phyloP scores from a whole-genome alignment of 1,284 basidiomycete species.

The Ganoderma lucidum region DNA sequence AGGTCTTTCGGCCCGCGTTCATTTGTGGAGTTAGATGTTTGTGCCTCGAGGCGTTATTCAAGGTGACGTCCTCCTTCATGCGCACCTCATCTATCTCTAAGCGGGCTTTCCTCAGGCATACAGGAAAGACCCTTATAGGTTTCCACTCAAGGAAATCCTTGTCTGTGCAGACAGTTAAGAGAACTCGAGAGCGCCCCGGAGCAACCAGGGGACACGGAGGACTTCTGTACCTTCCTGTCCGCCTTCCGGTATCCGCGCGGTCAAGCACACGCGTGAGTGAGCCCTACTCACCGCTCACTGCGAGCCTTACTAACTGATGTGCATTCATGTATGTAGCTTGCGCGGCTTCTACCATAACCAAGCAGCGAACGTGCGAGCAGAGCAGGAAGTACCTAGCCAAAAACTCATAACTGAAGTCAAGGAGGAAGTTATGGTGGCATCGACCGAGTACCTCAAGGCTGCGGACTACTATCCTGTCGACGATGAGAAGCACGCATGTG shows the following conservation, averaged over 20 bases:
- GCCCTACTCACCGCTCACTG: too few relatives aligned
- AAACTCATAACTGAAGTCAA: neutral
- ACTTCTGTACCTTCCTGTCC: slow-evolving; percentile 40
- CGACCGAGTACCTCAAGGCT: slow-evolving; percentile 39
- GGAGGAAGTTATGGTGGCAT: neutral
- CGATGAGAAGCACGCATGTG: slow-evolving; percentile 42
- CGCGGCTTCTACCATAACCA: slow-evolving; percentile 17
- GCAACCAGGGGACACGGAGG: slow-evolving; percentile 10
- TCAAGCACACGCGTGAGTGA: slow-evolving; percentile 46
- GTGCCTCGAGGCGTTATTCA: neutral
- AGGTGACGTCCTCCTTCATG: slow-evolving; percentile 2
- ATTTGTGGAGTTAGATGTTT: neutral
- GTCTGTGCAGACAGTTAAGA: slow-evolving; percentile 35
- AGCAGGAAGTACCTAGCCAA: neutral
- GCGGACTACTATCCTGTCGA: slow-evolving; percentile 41
- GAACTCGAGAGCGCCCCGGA: slow-evolving; percentile 35
- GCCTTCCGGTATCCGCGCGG: slow-evolving; percentile 48
- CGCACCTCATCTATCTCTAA: neutral
- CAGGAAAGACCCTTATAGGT: slow-evolving; percentile 9
- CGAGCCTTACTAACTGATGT: neutral
- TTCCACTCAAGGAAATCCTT: neutral
- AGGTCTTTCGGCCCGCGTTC: slow-evolving; percentile 44
- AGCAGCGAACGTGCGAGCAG: neutral
- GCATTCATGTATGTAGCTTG: slow-evolving; percentile 30
- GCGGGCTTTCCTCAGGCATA: neutral